Evolutionary conservation across 1,284 basidiomycete species (phyloP).

Genomic region (Fistulina hepatica): DNA sequence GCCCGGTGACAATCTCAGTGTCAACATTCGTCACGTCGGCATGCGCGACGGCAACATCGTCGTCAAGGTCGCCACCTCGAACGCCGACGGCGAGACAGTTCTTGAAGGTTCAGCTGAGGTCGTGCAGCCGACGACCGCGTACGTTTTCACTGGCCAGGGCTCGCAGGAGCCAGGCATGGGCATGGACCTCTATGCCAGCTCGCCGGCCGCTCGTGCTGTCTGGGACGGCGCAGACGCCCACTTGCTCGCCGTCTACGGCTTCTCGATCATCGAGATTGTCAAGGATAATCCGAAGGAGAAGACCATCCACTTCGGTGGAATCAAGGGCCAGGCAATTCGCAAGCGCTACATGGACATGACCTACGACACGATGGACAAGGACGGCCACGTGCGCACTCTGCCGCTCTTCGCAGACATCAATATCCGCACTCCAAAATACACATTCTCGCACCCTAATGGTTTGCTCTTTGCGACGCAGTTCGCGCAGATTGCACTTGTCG

Average conservation of each 20-base stretch:
- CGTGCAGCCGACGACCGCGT: constrained; percentile 84
- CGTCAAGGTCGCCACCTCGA: constrained; percentile 83
- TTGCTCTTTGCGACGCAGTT: constrained; percentile 97
- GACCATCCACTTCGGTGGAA: constrained; percentile 98
- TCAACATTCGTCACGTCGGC: constrained; percentile 82
- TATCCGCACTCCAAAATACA: constrained; percentile 87
- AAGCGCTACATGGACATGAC: constrained; percentile 99
- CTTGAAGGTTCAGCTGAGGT: constrained; percentile 90
- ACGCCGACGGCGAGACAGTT: constrained; percentile 82
- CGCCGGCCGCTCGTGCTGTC: constrained; percentile 87
- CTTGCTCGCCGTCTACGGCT: constrained; percentile 88
- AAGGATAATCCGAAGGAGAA: constrained; percentile 96
- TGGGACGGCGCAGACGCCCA: constrained; percentile 97
- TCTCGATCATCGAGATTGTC: constrained; percentile 97
- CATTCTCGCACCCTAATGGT: constrained; percentile 93
- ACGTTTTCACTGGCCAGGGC: constrained; percentile 98
- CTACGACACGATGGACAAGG: constrained; percentile 93
- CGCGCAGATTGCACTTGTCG: constrained; percentile 95
- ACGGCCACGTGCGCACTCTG: constrained; percentile 88
- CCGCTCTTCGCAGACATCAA: constrained; percentile 92
- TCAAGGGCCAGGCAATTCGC: constrained; percentile 95
- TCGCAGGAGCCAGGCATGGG: constrained; percentile 99
- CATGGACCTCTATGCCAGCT: constrained; percentile 94
- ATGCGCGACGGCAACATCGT: constrained; percentile 93
- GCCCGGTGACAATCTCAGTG: constrained; percentile 83